Evolutionary conservation across 2,329 filamentous ascomycete species (phyloP).

Genomic region (Aulographum hederae): DNA sequence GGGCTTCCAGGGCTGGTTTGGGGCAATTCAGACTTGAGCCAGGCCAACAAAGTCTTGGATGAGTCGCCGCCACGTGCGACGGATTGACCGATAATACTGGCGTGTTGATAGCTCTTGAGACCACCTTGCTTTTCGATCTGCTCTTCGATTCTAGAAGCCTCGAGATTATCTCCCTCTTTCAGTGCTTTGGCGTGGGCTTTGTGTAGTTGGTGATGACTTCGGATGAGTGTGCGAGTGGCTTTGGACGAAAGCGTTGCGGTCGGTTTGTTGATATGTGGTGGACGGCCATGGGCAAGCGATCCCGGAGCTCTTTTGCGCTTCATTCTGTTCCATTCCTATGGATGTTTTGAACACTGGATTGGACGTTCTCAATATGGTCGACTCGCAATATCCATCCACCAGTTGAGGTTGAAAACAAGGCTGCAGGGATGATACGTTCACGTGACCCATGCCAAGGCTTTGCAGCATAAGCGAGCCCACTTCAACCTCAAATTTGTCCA

Average conservation of each 20-base stretch:
- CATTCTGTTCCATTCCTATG: conserved; percentile 12
- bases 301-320: conserved; percentile 7
- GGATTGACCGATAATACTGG: conserved; percentile 44
- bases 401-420: too few species aligned
- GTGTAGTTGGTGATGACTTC: conserved; percentile 39
- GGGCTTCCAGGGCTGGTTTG: conserved; percentile 6
- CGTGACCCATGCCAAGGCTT: too few species aligned
- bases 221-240: conserved; percentile 38
- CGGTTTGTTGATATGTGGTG: conserved; percentile 20
- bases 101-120: conserved; percentile 40
- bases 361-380: conserved; percentile 1
- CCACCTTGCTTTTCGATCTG: conserved; percentile 39
- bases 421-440: too few species aligned
- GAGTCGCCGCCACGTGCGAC: conserved; percentile 44
- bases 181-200: conserved; percentile 36
- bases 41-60: conserved; percentile 38
- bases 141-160: conserved; percentile 23
- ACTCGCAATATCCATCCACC: too few species aligned
- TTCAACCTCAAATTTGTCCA: too few species aligned
- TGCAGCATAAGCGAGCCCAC: too few species aligned
- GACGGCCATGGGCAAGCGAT: conserved; percentile 26
- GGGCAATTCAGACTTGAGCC: conserved; percentile 26
- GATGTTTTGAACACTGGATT: neutral
- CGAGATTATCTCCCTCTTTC: conserved; percentile 19
- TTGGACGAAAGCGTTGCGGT: conserved; percentile 32